Evolutionary conservation across 2,329 filamentous ascomycete genomes (phyloP).

Genomic region (Pseudogymnoascus sp.): DNA sequence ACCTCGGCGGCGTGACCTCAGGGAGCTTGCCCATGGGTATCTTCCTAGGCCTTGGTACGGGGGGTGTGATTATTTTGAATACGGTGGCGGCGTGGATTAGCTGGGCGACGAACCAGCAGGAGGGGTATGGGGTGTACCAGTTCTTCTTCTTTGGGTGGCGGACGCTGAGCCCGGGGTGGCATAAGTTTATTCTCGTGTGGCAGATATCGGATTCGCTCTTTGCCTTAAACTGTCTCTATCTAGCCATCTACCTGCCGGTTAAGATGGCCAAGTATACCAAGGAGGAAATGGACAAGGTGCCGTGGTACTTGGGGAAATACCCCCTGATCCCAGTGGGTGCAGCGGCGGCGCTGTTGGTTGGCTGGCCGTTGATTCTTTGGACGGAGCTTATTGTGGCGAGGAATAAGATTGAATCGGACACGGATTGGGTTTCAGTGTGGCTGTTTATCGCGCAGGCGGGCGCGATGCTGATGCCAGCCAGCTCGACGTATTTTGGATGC

Average conservation of each 20-base stretch:
- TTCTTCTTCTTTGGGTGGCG: conserved; percentile 12
- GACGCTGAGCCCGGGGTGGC: not conserved
- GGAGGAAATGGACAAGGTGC: not conserved
- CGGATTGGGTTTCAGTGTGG: conserved; percentile 8
- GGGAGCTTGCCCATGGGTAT: not conserved
- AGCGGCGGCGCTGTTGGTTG: not conserved
- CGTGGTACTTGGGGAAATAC: not conserved
- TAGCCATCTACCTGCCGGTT: not conserved
- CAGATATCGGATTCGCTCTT: not conserved
- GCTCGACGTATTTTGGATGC: not conserved
- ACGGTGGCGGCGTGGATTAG: conserved; percentile 11
- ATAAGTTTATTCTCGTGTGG: not conserved
- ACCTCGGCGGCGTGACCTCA: not conserved
- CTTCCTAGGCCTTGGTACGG: conserved; percentile 9
- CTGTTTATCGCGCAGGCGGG: conserved; percentile 9
- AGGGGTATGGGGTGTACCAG: conserved; percentile 11
- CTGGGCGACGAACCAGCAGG: conserved; percentile 11
- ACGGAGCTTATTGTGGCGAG: conserved; percentile 8
- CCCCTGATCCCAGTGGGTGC: not conserved
- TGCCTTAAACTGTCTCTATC: not conserved
- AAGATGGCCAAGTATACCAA: not conserved
- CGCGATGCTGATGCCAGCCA: conserved; percentile 14
- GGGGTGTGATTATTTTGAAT: conserved; percentile 10
- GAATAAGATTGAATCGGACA: conserved; percentile 11
- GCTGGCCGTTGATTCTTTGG: conserved; percentile 9